Base-by-base conservation (phyloP, 1,284 basidiomycete species). In the Rhodofomes roseus region DNA sequence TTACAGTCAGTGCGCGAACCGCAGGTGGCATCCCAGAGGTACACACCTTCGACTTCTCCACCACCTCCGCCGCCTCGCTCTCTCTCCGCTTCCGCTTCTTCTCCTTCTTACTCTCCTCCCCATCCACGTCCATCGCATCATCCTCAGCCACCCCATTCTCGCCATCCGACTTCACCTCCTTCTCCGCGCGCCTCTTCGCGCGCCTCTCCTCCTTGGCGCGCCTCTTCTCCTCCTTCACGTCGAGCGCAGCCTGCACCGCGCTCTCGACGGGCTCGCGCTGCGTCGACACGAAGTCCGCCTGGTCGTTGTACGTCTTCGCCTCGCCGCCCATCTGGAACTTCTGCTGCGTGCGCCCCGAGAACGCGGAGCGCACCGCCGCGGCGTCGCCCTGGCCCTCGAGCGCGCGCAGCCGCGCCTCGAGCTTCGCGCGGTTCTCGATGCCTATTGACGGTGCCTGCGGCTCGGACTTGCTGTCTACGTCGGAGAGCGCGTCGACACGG, bases 401-500 rank as follows among this genome's bases (percentile, higher is more conserved):
- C 1, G 89, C 88, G 39, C 95, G 92, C 48, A 99, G 79, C 43
- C 96, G 90, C 18, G 94, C 93, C 77, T 99, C 97, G 63, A 99
- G 89, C 77, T 97, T 98, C 64, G 91, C 87, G 52, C 96, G 92
- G 76, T 95, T 93, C 71, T 95, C 92, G 64, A 98, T 78, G 64
- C 96, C 96, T 70, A 98, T 88, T 66, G 93, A 86, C 0, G 93
- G 87, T 18, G 93, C 90, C 11, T 81, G 77, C 31, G 86, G 78
- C 61, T 92, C 92, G 1, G 93, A 93, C 76, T 98, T 97, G 70
- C 87, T 91, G 63, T 98, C 94, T 25, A 89, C 82, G 65, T 98
- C 96, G 27, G 96, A 91, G 46, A 99, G 87, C 6, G 96, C 96
- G 68, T 99, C 96, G 46, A 98, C 92, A 74, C 96, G 95, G 69